A percentile compares a stretch with the other conserved stretches of the same genome.
These are phyloP conservation scores for Trametes punicea DNA, from an alignment of 768 basidiomycete species.

Conservation along the genomic window DNA sequence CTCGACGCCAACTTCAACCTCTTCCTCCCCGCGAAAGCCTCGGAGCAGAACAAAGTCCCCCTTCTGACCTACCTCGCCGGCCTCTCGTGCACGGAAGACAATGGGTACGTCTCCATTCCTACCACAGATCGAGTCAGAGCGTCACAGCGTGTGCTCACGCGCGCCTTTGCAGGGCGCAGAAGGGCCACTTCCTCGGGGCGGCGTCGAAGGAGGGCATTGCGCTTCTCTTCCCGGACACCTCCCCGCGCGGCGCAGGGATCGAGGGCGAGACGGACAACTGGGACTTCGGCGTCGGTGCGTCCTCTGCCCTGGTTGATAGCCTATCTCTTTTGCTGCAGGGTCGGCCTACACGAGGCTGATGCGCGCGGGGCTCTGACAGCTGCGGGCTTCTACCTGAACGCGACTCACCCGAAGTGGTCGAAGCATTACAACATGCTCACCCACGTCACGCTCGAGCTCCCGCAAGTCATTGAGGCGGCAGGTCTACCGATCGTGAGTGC, in stretches of 20 bases:
- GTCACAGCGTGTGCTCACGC: too few relatives aligned
- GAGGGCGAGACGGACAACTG: constrained; percentile 78
- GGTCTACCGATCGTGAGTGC: constrained; percentile 72
- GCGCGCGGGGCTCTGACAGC: constrained; percentile 34
- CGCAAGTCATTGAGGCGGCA: constrained; percentile 68
- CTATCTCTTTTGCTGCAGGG: not conserved
- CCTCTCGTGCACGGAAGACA: constrained; percentile 89
- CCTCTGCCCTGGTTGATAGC: not conserved
- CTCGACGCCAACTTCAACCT: constrained; percentile 80
- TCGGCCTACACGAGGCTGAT: not conserved
- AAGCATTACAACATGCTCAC: constrained; percentile 88
- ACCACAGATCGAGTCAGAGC: too few relatives aligned
- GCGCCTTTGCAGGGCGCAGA: constrained; percentile 86
- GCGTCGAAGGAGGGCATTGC: constrained; percentile 87
- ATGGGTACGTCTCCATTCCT: constrained; percentile 52
- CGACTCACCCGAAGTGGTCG: constrained; percentile 69
- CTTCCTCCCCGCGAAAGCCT: constrained; percentile 70
- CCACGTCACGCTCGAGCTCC: constrained; percentile 81
- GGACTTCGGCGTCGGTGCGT: constrained; percentile 83
- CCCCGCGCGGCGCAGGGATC: constrained; percentile 86
- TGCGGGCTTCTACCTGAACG: constrained; percentile 96
- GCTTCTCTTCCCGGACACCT: constrained; percentile 92
- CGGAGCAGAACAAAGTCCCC: constrained; percentile 45
- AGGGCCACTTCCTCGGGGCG: constrained; percentile 86
- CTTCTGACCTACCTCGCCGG: constrained; percentile 88